Evolutionary conservation across 2,329 filamentous ascomycete genomes (phyloP).

Genomic region (Aspergillus quadricinctus): DNA sequence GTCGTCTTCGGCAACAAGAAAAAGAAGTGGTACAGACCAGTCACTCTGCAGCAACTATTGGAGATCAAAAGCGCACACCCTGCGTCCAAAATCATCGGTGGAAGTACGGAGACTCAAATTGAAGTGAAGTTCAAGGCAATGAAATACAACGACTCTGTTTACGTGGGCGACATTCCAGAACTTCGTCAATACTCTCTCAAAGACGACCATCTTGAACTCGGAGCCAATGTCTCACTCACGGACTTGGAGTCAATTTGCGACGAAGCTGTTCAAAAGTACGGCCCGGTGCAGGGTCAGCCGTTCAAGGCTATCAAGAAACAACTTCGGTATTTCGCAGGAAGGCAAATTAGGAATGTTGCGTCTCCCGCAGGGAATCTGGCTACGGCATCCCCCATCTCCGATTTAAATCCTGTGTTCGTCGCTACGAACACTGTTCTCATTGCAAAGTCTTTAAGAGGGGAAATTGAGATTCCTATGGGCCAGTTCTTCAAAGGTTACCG

Average conservation of each 20-base stretch:
- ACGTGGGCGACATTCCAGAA: conserved; percentile 88
- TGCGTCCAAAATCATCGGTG: conserved; percentile 87
- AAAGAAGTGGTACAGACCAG: conserved; percentile 89
- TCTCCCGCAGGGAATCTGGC: conserved; percentile 92
- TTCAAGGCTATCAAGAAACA: conserved; percentile 93
- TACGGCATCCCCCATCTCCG: conserved; percentile 93
- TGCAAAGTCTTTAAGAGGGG: conserved; percentile 68
- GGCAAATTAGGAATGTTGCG: conserved; percentile 96
- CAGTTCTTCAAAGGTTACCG: conserved; percentile 92
- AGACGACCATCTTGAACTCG: conserved; percentile 81
- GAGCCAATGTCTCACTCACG: conserved; percentile 87
- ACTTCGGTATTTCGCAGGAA: conserved; percentile 86
- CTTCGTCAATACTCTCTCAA: conserved; percentile 75
- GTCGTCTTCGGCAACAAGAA: conserved; percentile 89
- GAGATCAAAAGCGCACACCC: conserved; percentile 86
- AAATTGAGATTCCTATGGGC: conserved; percentile 83
- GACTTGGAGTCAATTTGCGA: conserved; percentile 83
- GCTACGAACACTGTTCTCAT: conserved; percentile 78
- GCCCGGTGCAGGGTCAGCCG: conserved; percentile 64
- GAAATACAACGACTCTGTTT: conserved; percentile 85
- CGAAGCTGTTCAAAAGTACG: conserved; percentile 75
- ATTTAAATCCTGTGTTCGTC: conserved; percentile 90
- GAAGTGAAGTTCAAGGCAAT: conserved; percentile 97
- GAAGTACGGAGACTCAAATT: conserved; percentile 95
- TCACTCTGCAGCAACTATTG: conserved; percentile 78